A percentile compares a stretch with the other conserved stretches of the same genome.
Evolutionary conservation across 2,329 filamentous ascomycete species (phyloP).

Genomic region (Alternaria infectoria): DNA sequence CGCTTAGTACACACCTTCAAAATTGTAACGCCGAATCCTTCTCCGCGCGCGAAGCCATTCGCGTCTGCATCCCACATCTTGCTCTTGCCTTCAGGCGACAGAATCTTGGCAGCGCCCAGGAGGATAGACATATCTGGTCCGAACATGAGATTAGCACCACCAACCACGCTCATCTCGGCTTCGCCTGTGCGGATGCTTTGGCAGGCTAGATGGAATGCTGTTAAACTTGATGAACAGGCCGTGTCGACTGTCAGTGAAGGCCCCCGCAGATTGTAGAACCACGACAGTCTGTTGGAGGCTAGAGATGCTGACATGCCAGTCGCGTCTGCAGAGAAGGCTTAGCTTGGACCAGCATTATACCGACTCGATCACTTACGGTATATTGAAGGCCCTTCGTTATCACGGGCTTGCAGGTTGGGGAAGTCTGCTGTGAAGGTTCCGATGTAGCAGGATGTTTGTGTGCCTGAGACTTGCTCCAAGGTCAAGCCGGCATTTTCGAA

Average conservation of each 20-base stretch:
- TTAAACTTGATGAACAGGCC: slow-evolving; percentile 25
- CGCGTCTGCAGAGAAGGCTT: background rate
- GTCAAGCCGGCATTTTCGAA: slow-evolving; percentile 44
- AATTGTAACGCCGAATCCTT: slow-evolving; percentile 35
- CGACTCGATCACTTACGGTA: background rate
- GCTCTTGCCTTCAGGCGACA: slow-evolving; percentile 28
- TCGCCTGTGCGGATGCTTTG: slow-evolving; percentile 34
- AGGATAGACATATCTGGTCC: slow-evolving; percentile 16
- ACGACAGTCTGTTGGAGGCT: slow-evolving; percentile 19
- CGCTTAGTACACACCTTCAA: slow-evolving; percentile 23
- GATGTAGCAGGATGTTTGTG: slow-evolving; percentile 26
- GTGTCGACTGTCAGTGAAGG: slow-evolving; percentile 27
- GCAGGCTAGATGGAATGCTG: slow-evolving; percentile 22
- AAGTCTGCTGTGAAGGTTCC: slow-evolving; percentile 24
- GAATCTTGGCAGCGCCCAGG: slow-evolving; percentile 5
- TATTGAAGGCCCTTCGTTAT: slow-evolving; percentile 9
- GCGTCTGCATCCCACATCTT: slow-evolving; percentile 38
- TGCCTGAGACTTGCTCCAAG: slow-evolving; percentile 15
- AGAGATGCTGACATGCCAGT: slow-evolving; percentile 7
- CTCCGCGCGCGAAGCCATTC: slow-evolving; percentile 36
- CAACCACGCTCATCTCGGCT: slow-evolving; percentile 43
- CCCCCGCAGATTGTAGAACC: slow-evolving; percentile 23
- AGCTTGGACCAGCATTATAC: background rate
- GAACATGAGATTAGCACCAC: slow-evolving; percentile 47
- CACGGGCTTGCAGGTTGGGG: slow-evolving; percentile 4